Conservation (phyloP, 2,329 filamentous ascomycete species). For the Aulographum hederae region DNA sequence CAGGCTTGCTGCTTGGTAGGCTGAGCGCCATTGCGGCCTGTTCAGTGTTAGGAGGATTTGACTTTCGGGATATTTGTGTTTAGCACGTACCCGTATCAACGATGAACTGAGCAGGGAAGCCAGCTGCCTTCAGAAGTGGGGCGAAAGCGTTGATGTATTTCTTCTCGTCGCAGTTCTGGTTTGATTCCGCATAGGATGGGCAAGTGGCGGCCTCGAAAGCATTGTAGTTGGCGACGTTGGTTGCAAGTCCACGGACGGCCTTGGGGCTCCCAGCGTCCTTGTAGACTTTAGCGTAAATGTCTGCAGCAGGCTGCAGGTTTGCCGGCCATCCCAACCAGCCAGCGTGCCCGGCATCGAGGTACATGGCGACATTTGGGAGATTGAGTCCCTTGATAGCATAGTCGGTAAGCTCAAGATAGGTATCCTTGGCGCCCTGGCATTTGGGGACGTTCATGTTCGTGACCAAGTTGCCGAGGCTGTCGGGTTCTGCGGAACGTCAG, state of each 20-base stretch:
- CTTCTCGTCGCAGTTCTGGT: constrained; percentile 35
- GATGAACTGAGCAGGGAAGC: constrained; percentile 37
- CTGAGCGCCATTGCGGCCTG: constrained; percentile 43
- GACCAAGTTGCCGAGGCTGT: constrained; percentile 42
- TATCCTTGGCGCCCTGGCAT: constrained; percentile 33
- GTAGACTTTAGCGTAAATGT: constrained; percentile 29
- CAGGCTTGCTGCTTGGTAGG: constrained; percentile 35
- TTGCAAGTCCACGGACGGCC: constrained; percentile 32
- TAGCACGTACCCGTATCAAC: constrained; percentile 27
- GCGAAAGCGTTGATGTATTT: constrained; percentile 31
- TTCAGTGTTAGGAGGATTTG: constrained; percentile 1
- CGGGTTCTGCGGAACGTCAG: constrained; percentile 29
- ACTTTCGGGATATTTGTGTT: background rate
- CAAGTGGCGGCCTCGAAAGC: constrained; percentile 23
- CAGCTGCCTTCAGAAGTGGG: constrained; percentile 26
- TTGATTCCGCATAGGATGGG: constrained; percentile 24
- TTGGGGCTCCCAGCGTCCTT: constrained; percentile 26
- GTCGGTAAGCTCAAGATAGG: constrained; percentile 35
- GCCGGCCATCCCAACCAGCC: constrained; percentile 47
- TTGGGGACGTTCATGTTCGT: constrained; percentile 38
- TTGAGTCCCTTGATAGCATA: constrained; percentile 40
- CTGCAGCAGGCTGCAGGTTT: constrained; percentile 34
- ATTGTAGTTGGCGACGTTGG: constrained; percentile 43
- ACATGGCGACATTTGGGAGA: constrained; percentile 43
- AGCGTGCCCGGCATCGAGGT: constrained; percentile 44